Base-by-base conservation (phyloP, 2,329 filamentous ascomycete genomes). In the Penicillium griseofulvum region DNA sequence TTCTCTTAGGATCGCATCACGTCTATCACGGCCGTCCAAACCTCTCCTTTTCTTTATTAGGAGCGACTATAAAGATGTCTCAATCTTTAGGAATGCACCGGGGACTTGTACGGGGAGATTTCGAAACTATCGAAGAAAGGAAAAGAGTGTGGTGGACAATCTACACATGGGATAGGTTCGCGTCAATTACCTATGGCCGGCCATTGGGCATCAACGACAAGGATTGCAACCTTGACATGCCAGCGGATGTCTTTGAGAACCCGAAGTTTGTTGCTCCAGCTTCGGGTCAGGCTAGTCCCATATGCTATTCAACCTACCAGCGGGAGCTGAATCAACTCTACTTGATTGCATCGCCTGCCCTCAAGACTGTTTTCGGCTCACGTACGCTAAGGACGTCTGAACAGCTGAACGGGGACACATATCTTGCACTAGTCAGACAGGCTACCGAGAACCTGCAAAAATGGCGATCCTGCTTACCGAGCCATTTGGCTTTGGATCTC, bases 11-110 rank as follows among this genome's bases (percentile, higher is more conserved):
- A 5, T 74, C 72, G 1, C 72, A 75, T 47, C 70, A 74, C 37
- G 65, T 77, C 14, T 78, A 78, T 46, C 75, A 77, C 54, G 76
- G 76, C 7, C 69, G 70, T 26, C 75, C 75, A 1, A 74, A 74
- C 37, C 57, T 74, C 9, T 73, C 74, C 1, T 76, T 75, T 49
- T 68, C 73, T 0, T 49, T 75, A 34, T 61, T 74, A 3, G 74
- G 74, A 0, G 70, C 74, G 7, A 73, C 72, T 0, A 71, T 76
- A 42, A 69, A 70, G 49, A 70, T 68, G 34, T 65, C 73, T 0
- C 73, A 76, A 41, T 66, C 71, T 17, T 55, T 71, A 19, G 67
- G 71, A 0, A 51, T 76, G 14, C 71, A 75, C 41, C 64, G 70
- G 6, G 62, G 72, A 36, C 52, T 62, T 5, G 42, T 62, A 12